Evolutionary conservation across 2,329 filamentous ascomycete genomes (phyloP), one percentile per base, ranked within the genome.

Genomic region (Ophiognomonia clavigignenti-juglandacearum): DNA sequence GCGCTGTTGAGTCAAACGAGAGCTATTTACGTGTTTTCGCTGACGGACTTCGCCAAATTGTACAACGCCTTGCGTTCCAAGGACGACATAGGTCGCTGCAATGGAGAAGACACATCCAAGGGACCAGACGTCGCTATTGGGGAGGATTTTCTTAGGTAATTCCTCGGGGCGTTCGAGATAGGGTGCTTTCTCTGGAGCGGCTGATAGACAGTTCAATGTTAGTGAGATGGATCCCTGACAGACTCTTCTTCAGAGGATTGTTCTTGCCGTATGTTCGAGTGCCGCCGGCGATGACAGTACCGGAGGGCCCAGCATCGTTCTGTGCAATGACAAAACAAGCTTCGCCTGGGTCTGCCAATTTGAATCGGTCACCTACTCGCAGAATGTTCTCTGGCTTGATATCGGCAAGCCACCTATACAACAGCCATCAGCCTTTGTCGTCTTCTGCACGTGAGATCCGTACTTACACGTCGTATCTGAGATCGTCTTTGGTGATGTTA

Each of bases 371-470:
- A 10, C 36, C 36, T 10, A 38, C 36, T 6, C 36, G 36, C 9
- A 38, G 36, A 38, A 38, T 38, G 4, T 38, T 38, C n/a, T 38
- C 36, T 20, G 36, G 36, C n/a, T 38, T 38, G 8, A 38, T 38
- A 38, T 38, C 36, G 9, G 19, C 36, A 24, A 20, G 36, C 36
- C 36, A 38, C 22, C 36, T 38, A 18, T 16, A 36, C n/a, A n/a
- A n/a, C n/a, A n/a, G n/a, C n/a, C n/a, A n/a, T n/a, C n/a, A n/a
- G n/a, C n/a, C n/a, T n/a, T n/a, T n/a, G n/a, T n/a, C n/a, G n/a
- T n/a, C n/a, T n/a, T n/a, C n/a, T n/a, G n/a, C n/a, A n/a, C n/a
- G n/a, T n/a, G n/a, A n/a, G n/a, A n/a, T n/a, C n/a, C n/a, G 8
- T 10, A 38, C 36, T 38, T 22, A 38, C 36, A 38, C 19, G 2